phyloP scores from a whole-genome alignment of 345 rosid genomes.

The Acer yangbiense region DNA sequence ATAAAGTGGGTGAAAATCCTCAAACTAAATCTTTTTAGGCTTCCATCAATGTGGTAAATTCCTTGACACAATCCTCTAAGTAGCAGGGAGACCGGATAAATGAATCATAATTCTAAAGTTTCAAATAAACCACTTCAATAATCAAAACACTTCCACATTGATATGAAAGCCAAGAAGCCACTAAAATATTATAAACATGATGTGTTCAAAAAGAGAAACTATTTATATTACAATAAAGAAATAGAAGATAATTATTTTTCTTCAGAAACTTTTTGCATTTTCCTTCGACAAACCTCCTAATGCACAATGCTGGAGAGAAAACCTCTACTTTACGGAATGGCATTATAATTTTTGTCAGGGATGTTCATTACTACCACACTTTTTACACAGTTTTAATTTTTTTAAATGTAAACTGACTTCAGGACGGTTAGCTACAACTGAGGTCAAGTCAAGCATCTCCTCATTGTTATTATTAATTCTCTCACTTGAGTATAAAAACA shows the following conservation, averaged over 20 bases:
- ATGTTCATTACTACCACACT: not conserved
- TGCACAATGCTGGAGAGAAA: not conserved
- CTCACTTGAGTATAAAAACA: not conserved
- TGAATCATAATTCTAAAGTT: not conserved
- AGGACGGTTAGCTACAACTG: not conserved
- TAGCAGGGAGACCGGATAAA: not conserved
- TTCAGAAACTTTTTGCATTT: not conserved
- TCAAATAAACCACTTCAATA: not conserved
- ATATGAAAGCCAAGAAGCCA: not conserved
- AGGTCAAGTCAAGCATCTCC: constrained; percentile 1
- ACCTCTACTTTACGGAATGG: not conserved
- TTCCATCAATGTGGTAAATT: not conserved
- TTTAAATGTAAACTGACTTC: not conserved
- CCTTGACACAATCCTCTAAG: not conserved
- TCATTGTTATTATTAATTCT: not conserved
- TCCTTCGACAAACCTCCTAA: not conserved
- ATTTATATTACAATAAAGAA: not conserved
- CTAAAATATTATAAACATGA: not conserved
- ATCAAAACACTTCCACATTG: not conserved
- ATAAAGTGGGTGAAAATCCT: not conserved
- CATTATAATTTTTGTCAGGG: not conserved
- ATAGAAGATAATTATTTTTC: not conserved
- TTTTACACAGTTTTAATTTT: too few species aligned
- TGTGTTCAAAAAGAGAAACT: not conserved
- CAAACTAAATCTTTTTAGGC: not conserved